Evolutionary conservation across 2,329 filamentous ascomycete species (phyloP).

Genomic region (Scytalidium lignicola): DNA sequence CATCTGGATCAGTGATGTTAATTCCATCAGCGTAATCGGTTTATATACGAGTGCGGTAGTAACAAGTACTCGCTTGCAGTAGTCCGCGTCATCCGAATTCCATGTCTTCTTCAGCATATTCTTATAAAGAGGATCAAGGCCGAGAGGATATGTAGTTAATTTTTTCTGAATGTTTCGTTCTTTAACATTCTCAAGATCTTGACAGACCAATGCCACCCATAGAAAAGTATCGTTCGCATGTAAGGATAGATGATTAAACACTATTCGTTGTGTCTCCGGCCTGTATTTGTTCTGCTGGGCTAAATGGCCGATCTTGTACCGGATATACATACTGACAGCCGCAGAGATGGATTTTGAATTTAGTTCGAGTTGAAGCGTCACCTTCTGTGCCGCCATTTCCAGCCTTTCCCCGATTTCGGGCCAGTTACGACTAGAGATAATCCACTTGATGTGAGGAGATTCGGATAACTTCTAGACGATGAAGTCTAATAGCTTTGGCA

Average conservation of each 20-base stretch:
- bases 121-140: conserved; percentile 3
- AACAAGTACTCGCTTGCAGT: conserved; percentile 4
- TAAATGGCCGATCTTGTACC: conserved; percentile 21
- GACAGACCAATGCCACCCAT: conserved; percentile 1
- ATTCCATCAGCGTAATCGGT: conserved; percentile 3
- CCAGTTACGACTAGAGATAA: conserved; percentile 39
- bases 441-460: conserved; percentile 30
- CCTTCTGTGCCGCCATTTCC: conserved; percentile 6
- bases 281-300: conserved; percentile 14
- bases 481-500: conserved; percentile 1
- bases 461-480: conserved; percentile 14
- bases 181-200: conserved; percentile 3
- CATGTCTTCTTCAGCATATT: conserved; percentile 5
- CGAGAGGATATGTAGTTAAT: conserved; percentile 1
- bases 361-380: conserved; percentile 30
- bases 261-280: conserved; percentile 7
- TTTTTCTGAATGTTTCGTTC: background rate
- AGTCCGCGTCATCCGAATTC: background rate
- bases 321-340: conserved; percentile 33
- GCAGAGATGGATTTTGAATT: conserved; percentile 29
- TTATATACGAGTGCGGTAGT: conserved; percentile 1
- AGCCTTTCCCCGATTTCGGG: conserved; percentile 30
- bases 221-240: conserved; percentile 33
- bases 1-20: conserved; percentile 2
- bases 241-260: conserved; percentile 19